A percentile compares a stretch with the other conserved stretches of the same genome.
These are phyloP conservation scores for Aspergillus pseudotamarii DNA, from an alignment of 2,329 filamentous ascomycete species.

Conservation along the genomic window DNA sequence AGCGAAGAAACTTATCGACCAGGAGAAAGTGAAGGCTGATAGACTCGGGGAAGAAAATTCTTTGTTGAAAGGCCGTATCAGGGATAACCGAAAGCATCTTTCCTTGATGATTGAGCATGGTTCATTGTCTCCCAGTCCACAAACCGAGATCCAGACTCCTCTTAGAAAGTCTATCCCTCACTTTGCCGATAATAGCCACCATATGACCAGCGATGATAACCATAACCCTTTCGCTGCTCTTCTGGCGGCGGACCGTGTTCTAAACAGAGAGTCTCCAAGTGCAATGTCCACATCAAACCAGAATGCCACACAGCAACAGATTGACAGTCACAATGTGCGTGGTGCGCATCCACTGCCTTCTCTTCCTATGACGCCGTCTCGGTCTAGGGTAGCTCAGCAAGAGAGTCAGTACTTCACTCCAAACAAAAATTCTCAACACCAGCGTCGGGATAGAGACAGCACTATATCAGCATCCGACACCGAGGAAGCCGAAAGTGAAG, in stretches of 20 bases:
- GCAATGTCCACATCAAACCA: constrained; percentile 71
- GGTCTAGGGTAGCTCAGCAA: constrained; percentile 54
- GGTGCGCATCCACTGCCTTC: constrained; percentile 84
- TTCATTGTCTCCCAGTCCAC: constrained; percentile 64
- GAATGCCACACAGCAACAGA: constrained; percentile 52
- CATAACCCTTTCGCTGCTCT: constrained; percentile 75
- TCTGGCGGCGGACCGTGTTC: constrained; percentile 71
- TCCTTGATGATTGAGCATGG: constrained; percentile 76
- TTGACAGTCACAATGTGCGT: constrained; percentile 65
- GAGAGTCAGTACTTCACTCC: constrained; percentile 63
- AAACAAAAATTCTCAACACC: constrained; percentile 54
- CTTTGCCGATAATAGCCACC: constrained; percentile 43
- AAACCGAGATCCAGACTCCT: constrained; percentile 50
- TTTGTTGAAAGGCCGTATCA: constrained; percentile 78
- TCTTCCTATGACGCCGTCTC: constrained; percentile 73
- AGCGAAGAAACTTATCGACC: constrained; percentile 76
- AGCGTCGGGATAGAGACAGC: constrained; percentile 72
- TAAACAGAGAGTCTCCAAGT: constrained; percentile 75
- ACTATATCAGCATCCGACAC: constrained; percentile 73
- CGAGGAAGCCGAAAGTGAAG: constrained; percentile 59
- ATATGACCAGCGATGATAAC: constrained; percentile 53
- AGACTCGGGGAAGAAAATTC: constrained; percentile 74
- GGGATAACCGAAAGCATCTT: constrained; percentile 86
- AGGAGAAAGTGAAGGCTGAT: constrained; percentile 73
- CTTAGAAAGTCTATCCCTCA: constrained; percentile 45